phyloP scores from a whole-genome alignment of 2,329 filamentous ascomycete genomes.

The Magnaporthales sp. region DNA sequence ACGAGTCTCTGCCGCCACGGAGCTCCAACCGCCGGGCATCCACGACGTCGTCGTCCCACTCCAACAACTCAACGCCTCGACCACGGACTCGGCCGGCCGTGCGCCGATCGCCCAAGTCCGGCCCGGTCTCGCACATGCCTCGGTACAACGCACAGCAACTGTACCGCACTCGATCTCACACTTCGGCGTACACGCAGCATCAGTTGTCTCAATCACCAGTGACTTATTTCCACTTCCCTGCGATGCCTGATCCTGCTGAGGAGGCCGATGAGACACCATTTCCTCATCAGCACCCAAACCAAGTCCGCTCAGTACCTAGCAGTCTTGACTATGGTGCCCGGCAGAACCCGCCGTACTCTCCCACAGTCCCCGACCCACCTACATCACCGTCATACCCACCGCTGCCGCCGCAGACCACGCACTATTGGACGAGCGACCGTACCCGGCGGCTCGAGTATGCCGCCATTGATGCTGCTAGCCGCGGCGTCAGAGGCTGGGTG shows the following conservation, averaged over 20 bases:
- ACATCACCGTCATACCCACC: constrained; percentile 17
- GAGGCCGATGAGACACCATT: constrained; percentile 7
- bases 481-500: constrained; percentile 52
- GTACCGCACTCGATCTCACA: constrained; percentile 16
- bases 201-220: constrained; percentile 18
- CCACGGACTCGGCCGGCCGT: constrained; percentile 29
- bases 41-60: constrained; percentile 19
- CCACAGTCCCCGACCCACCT: constrained; percentile 14
- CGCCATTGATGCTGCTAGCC: constrained; percentile 54
- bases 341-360: constrained; percentile 5
- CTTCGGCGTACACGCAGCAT: constrained; percentile 17
- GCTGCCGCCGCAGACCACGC: constrained; percentile 48
- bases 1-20: constrained; percentile 34
- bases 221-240: constrained; percentile 36
- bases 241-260: constrained; percentile 28
- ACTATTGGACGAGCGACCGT: constrained; percentile 59
- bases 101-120: constrained; percentile 31
- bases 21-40: constrained; percentile 20
- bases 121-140: constrained; percentile 17
- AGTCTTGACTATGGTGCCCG: constrained; percentile 7
- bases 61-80: constrained; percentile 17
- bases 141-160: constrained; percentile 17
- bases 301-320: constrained; percentile 1
- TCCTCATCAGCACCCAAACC: constrained; percentile 8
- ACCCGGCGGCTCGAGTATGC: constrained; percentile 57